Base-by-base conservation (phyloP, 2,329 filamentous ascomycete genomes). In the Xylaria hypoxylon region DNA sequence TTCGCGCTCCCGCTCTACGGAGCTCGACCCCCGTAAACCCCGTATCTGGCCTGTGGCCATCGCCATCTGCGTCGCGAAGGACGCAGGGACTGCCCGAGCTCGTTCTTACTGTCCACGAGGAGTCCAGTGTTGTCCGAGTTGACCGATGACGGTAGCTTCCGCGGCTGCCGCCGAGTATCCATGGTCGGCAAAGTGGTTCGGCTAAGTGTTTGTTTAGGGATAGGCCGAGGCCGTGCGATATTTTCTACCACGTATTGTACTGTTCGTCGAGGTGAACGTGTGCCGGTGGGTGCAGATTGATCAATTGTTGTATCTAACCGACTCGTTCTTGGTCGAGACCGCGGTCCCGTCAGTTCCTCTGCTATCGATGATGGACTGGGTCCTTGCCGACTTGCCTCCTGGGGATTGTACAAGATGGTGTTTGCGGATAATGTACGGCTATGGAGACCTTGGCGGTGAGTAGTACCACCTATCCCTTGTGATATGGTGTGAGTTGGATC, bases 391-490 rank as follows among this genome's bases (percentile, higher is more conserved):
- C 69, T 77, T 59, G 73, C 69, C 28, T 84, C 81, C 35, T 88
- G 81, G 0, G 94, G 94, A 38, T 92, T 94, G 79, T 92, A 97
- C 1, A 97, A 82, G 60, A 96, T 94, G 0, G 94, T 97, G 72
- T 90, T 93, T 22, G 89, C 91, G 0, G 94, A 97, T 3, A 91
- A 78, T 13, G 93, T 94, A 42, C 94, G 90, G 62, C 81, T 86
- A 73, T 97, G 94, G 4, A 83, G 74, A 0, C 79, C 80, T 50
- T 81, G 77, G 58, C 80, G 79, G 45, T 77, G 70, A 69, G 75
- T 74, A 72, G 75, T 56, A 59, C 26, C 76, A 68, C 44, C 77
- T 68, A 71, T 47, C 70, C 73, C 62, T 61, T 73, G 73, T 31
- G 79, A 82, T 3, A 75, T 79, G 42, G 77, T 71, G 17, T 73